Evolutionary conservation across 345 rosid species (phyloP).

Genomic region (Raphanus sativus): DNA sequence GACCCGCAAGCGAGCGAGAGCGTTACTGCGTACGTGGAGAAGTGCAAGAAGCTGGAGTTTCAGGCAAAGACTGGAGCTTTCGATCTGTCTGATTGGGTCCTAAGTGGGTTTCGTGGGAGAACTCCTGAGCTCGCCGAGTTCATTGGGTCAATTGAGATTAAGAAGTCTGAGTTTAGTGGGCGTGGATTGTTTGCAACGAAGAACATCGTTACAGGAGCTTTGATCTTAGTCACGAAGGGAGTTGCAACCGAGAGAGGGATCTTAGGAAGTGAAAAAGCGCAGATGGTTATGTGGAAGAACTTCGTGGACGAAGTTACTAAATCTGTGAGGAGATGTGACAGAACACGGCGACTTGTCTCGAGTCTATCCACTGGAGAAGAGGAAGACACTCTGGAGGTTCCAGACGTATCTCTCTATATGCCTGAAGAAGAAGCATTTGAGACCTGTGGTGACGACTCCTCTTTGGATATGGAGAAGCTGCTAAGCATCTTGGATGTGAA

Average conservation of each 20-base stretch:
- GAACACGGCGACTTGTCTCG: slow-evolving; percentile 46
- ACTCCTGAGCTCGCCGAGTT: slow-evolving; percentile 75
- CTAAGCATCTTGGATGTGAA: slow-evolving; percentile 79
- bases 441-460: not conserved
- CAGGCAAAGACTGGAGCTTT: slow-evolving; percentile 77
- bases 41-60: slow-evolving; percentile 67
- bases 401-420: slow-evolving; percentile 57
- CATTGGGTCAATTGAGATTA: slow-evolving; percentile 56
- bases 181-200: slow-evolving; percentile 77
- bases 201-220: slow-evolving; percentile 61
- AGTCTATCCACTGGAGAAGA: slow-evolving; percentile 61
- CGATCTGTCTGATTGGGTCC: slow-evolving; percentile 82
- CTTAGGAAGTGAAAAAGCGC: slow-evolving; percentile 52
- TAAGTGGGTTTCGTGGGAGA: slow-evolving; percentile 58
- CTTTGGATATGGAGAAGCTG: slow-evolving; percentile 48
- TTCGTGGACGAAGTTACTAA: slow-evolving; percentile 57
- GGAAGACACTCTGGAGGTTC: slow-evolving; percentile 55
- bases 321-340: slow-evolving; percentile 44
- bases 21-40: slow-evolving; percentile 60
- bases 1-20: slow-evolving; percentile 57
- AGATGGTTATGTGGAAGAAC: slow-evolving; percentile 84
- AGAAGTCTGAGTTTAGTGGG: slow-evolving; percentile 67
- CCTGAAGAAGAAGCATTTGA: slow-evolving; percentile 44
- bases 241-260: slow-evolving; percentile 74
- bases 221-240: slow-evolving; percentile 27